These are phyloP conservation scores for Kondoa subrosea DNA, from an alignment of 768 basidiomycete genomes.

Conservation along the genomic window DNA sequence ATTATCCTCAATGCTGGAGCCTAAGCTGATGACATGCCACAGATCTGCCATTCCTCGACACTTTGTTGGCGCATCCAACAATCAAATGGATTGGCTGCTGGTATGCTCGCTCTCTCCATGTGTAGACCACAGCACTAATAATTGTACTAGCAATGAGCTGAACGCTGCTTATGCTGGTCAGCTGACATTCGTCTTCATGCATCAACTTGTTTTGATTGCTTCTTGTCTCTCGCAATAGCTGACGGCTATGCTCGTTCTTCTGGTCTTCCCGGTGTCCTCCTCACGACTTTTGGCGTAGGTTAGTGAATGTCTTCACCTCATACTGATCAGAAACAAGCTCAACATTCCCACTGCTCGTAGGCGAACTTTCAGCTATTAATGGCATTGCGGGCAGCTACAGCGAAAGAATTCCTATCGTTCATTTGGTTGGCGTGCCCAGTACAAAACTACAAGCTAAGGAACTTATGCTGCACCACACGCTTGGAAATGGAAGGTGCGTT, in stretches of 20 bases:
- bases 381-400: conserved; percentile 51
- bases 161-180: conserved; percentile 57
- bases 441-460: conserved; percentile 32
- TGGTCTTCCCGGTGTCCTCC: conserved; percentile 44
- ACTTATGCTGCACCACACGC: conserved; percentile 55
- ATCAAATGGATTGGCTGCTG: background rate
- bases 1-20: background rate
- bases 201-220: background rate
- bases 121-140: no score
- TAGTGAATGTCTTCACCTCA: background rate
- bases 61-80: background rate
- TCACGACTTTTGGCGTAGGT: conserved; percentile 54
- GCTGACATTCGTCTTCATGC: background rate
- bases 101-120: no score
- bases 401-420: conserved; percentile 72
- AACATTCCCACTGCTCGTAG: conserved; percentile 45
- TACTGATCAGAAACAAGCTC: background rate
- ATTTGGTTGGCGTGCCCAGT: conserved; percentile 61
- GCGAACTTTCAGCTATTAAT: conserved; percentile 69
- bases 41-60: background rate
- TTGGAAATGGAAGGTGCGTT: background rate
- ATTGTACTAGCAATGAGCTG: conserved; percentile 49
- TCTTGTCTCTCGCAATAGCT: no score
- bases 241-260: conserved; percentile 34
- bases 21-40: background rate